phyloP scores from a whole-genome alignment of 768 basidiomycete genomes.

The Mrakia frigida region DNA sequence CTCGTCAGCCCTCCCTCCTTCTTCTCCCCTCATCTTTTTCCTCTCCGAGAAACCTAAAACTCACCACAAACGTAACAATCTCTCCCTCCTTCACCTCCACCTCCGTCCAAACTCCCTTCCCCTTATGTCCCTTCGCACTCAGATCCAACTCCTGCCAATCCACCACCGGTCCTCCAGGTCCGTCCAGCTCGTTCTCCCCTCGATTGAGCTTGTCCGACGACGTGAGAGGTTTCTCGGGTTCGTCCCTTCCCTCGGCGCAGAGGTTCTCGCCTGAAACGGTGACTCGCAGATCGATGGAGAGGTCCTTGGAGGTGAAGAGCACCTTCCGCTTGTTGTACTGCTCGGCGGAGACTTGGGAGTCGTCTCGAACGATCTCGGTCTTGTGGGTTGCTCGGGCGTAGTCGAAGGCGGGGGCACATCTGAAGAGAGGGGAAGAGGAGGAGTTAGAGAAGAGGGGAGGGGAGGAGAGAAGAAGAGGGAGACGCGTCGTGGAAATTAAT shows the following conservation, averaged over 20 bases:
- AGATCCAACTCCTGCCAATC: slow-evolving; percentile 57
- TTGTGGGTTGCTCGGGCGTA: slow-evolving; percentile 61
- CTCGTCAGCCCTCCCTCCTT: not conserved
- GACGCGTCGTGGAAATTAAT: not conserved
- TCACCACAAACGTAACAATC: slow-evolving; percentile 79
- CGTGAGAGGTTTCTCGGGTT: slow-evolving; percentile 45
- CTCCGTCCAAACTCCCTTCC: slow-evolving; percentile 57
- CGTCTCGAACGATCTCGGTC: slow-evolving; percentile 45
- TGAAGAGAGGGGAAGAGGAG: slow-evolving; percentile 40
- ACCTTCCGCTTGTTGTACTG: slow-evolving; percentile 50
- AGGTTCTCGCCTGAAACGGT: slow-evolving; percentile 32
- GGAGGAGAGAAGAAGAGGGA: slow-evolving; percentile 40
- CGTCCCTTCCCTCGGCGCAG: slow-evolving; percentile 25
- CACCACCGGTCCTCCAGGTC: slow-evolving; percentile 44
- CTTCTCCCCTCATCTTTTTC: not conserved
- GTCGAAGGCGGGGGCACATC: slow-evolving; percentile 85
- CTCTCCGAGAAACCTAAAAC: slow-evolving; percentile 48
- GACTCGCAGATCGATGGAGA: slow-evolving; percentile 39
- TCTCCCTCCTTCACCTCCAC: slow-evolving; percentile 70
- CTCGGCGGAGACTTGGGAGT: slow-evolving; percentile 36
- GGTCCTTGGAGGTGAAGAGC: slow-evolving; percentile 40
- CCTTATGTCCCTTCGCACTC: slow-evolving; percentile 64
- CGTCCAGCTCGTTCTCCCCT: slow-evolving; percentile 18
- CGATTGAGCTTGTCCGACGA: not conserved
- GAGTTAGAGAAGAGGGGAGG: too few relatives aligned